Conservation (phyloP, 352 stramenopile genomes). For the Pythium phragmitis region DNA sequence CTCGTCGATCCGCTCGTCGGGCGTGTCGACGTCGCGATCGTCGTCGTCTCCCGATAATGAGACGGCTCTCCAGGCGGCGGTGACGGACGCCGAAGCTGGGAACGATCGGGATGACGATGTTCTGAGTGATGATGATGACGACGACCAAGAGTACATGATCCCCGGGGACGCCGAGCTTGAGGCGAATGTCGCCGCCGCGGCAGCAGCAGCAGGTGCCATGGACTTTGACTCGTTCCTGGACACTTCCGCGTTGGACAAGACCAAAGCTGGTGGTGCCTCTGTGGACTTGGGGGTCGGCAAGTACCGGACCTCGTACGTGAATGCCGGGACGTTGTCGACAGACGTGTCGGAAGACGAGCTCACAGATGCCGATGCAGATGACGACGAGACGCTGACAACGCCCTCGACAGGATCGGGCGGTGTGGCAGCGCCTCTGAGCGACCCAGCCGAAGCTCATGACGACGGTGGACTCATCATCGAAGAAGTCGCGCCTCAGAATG, state of each 20-base stretch:
- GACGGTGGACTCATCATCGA: conserved; percentile 32
- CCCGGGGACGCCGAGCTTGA: conserved; percentile 28
- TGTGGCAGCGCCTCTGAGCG: neutral
- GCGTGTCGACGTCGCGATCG: conserved; percentile 31
- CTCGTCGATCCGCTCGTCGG: conserved; percentile 37
- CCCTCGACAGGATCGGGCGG: conserved; percentile 22
- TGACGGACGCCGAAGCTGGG: neutral
- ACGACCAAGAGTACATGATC: conserved; percentile 26
- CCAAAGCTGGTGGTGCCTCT: conserved; percentile 14
- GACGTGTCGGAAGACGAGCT: conserved; percentile 22
- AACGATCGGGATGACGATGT: conserved; percentile 28
- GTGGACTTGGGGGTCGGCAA: conserved; percentile 47
- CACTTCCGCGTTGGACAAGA: conserved; percentile 21
- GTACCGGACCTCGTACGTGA: conserved; percentile 42
- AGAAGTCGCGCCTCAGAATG: conserved; percentile 44
- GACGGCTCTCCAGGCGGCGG: conserved; percentile 10
- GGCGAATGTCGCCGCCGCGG: conserved; percentile 3
- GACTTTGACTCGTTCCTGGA: conserved; percentile 32
- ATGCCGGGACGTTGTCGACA: conserved; percentile 9
- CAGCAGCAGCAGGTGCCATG: conserved; percentile 22
- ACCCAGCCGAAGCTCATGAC: conserved; percentile 1
- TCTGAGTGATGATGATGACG: conserved; percentile 16
- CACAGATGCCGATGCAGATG: conserved; percentile 26
- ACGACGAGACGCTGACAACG: conserved; percentile 23
- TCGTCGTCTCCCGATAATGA: conserved; percentile 17